These are phyloP conservation scores for Fusarium palustre DNA, from an alignment of 2,329 filamentous ascomycete genomes.

Conservation along the genomic window DNA sequence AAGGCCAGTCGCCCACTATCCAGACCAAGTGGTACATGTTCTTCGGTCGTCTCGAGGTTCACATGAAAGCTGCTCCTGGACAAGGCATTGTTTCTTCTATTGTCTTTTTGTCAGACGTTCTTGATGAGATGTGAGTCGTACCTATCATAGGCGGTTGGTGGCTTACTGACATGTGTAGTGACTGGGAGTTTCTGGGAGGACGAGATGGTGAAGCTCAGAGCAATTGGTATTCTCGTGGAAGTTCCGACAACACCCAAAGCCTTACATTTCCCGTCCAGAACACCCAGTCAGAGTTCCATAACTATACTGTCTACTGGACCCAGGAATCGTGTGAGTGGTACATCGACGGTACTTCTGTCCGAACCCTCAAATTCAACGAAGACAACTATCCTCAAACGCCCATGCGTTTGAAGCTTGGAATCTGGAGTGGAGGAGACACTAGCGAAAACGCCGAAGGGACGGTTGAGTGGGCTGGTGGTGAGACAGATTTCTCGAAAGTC, in stretches of 20 bases:
- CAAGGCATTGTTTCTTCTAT: constrained; percentile 81
- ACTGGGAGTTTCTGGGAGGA: constrained; percentile 84
- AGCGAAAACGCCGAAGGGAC: constrained; percentile 50
- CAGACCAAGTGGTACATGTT: constrained; percentile 82
- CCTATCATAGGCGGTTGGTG: no score
- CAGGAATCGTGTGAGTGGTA: constrained; percentile 68
- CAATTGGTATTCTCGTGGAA: no score
- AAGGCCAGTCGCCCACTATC: constrained; percentile 70
- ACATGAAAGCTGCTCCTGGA: constrained; percentile 77
- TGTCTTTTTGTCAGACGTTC: constrained; percentile 78
- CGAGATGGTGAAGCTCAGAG: constrained; percentile 73
- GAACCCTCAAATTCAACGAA: constrained; percentile 54
- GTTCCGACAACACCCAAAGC: constrained; percentile 46
- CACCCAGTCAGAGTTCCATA: constrained; percentile 62
- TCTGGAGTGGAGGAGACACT: constrained; percentile 60
- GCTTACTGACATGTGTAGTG: constrained; percentile 46
- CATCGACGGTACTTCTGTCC: constrained; percentile 60
- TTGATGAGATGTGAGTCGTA: constrained; percentile 61
- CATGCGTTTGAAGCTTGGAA: constrained; percentile 73
- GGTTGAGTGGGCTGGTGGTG: constrained; percentile 73
- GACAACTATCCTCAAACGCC: constrained; percentile 75
- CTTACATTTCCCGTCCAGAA: constrained; percentile 23
- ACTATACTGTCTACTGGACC: constrained; percentile 77
- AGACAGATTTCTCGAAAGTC: constrained; percentile 4
- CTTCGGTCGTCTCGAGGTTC: constrained; percentile 80